These are phyloP conservation scores for Eucalyptus marginata DNA, from an alignment of 345 rosid species.

Conservation along the genomic window DNA sequence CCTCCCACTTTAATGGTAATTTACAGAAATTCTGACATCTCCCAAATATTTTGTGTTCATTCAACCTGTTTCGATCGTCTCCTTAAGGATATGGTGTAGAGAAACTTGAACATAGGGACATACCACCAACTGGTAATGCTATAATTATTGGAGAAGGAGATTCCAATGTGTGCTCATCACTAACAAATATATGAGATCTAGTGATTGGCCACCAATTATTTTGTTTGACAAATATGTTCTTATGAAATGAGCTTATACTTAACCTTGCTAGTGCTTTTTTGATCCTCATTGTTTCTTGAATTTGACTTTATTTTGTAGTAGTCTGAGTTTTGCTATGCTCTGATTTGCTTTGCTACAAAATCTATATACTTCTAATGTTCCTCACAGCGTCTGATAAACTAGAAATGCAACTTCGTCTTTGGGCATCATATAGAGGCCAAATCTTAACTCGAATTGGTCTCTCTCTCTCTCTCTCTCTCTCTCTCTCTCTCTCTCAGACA, in stretches of 20 bases:
- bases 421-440: too few species aligned
- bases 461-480: too few species aligned
- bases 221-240: not conserved
- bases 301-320: too few species aligned
- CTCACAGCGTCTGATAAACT: too few species aligned
- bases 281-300: not conserved
- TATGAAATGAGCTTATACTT: not conserved
- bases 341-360: too few species aligned
- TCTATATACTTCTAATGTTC: too few species aligned
- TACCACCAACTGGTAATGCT: not conserved
- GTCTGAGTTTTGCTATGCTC: not conserved
- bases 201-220: too few species aligned
- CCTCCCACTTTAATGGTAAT: not conserved
- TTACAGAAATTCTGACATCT: not conserved
- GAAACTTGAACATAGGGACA: accelerated
- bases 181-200: not conserved
- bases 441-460: too few species aligned
- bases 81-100: not conserved
- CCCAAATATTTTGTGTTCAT: not conserved
- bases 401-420: too few species aligned
- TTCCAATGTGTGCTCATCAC: not conserved
- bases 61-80: too few species aligned
- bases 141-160: not conserved
- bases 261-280: not conserved
- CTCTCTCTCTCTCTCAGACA: too few species aligned